phyloP scores from a whole-genome alignment of 805 yeast species.

The Kuraishia hungarica region DNA sequence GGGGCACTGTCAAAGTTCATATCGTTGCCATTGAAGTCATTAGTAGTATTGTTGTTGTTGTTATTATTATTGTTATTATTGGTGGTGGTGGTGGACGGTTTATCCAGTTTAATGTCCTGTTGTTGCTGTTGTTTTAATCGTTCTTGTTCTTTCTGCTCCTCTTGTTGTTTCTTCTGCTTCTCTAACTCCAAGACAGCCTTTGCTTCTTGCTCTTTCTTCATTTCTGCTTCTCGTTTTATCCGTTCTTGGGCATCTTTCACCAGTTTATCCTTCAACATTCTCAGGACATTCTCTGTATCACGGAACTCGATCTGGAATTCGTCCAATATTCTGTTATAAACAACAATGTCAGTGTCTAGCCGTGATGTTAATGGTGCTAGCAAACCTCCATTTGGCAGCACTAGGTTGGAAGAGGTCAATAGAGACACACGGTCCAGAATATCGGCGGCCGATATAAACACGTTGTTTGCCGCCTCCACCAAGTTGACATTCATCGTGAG shows the following conservation, averaged over 20 bases:
- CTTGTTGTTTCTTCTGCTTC: background rate
- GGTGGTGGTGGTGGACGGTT: constrained; percentile 1
- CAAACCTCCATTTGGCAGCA: constrained; percentile 20
- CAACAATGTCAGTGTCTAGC: constrained; percentile 16
- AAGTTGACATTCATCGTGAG: constrained; percentile 16
- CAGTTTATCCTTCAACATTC: constrained; percentile 17
- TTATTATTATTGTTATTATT: constrained; percentile 3
- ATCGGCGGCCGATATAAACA: constrained; percentile 23
- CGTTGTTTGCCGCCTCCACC: constrained; percentile 22
- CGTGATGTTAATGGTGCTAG: constrained; percentile 15
- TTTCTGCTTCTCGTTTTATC: constrained; percentile 14
- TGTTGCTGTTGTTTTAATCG: constrained; percentile 2
- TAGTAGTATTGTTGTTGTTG: constrained; percentile 3
- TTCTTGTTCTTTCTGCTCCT: constrained; percentile 6
- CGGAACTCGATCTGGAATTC: constrained; percentile 18
- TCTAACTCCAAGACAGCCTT: constrained; percentile 7
- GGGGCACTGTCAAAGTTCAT: background rate
- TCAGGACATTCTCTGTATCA: constrained; percentile 19
- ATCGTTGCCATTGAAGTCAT: constrained; percentile 1
- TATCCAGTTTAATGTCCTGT: background rate
- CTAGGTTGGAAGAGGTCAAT: constrained; percentile 12
- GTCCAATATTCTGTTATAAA: constrained; percentile 20
- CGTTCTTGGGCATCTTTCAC: constrained; percentile 17
- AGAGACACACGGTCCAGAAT: constrained; percentile 22
- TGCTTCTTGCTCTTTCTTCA: constrained; percentile 13